Evolutionary conservation across 2,329 filamentous ascomycete species (phyloP), one percentile per base, ranked within the genome.

Genomic region (Pseudogymnoascus sp.): DNA sequence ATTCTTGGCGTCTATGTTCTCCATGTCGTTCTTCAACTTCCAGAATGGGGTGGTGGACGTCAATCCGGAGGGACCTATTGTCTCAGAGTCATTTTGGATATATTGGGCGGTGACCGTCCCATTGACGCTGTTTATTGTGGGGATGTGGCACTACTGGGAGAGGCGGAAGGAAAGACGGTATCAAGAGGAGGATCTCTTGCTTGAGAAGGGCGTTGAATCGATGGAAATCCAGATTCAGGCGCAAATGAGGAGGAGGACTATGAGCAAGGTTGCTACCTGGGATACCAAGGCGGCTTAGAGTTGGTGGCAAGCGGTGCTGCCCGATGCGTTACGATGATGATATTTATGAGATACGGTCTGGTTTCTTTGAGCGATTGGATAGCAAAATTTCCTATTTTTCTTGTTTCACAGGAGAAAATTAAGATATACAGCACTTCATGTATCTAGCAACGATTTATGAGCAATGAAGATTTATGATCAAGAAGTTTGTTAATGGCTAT

Each of bases 21-120:
- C 80, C 75, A 87, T 86, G 83, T 83, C 83, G 0, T 87, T 87
- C 70, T 87, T 87, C 75, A 80, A 87, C 72, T 87, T 86, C 67
- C 79, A 80, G 39, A 45, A 62, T 41, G 60, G 59, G 2, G 38
- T 37, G n/a, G 39, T 38, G 19, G 62, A 29, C 23, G 55, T 29
- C 16, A 45, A 49, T 11, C 37, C 35, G 12, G 60, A 43, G 19
- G 16, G 8, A 58, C 59, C 16, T 64, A 71, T 76, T 58, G 80
- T 86, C 14, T 81, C 80, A 10, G 70, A 75, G 16, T 73, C 78
- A 59, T 75, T 87, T 26, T 87, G 84, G 84, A 78, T 87, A 61
- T 87, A 86, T 74, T 87, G 86, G 66, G 82, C 75, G 65, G 78
- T 86, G 61, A 84, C 83, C 2, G 72, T 87, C 10, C 84, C 84